Evolutionary conservation across 805 yeast genomes (phyloP), one percentile per base, ranked within the genome.

Genomic region (Pichia rugopelliculosa): DNA sequence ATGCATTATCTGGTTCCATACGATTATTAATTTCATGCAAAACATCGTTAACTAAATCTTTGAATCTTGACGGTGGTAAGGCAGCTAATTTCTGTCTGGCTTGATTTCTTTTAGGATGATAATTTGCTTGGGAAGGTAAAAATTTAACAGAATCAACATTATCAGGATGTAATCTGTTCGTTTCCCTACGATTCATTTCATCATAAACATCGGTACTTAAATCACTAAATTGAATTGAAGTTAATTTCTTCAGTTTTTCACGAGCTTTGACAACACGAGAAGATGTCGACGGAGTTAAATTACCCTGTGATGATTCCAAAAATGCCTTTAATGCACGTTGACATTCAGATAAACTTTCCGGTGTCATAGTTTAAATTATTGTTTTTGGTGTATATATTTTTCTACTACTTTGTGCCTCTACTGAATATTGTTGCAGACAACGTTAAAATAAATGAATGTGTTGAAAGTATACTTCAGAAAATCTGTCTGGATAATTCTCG

Each of bases 131-230:
- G 6, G 96, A 90, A 8, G 96, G 90, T 36, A 80, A 71, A 27
- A 33, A 48, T 26, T 48, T 44, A 45, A 91, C 71, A 58, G 75
- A 80, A 46, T 77, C 80, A 1, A 85, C 81, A 18, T 52, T 48
- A 26, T 75, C 72, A 44, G 76, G 69, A 55, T 81, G 83, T 7
- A 34, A 9, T n/a, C 15, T 12, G 27, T 20, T 10, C n/a, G 50
- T 51, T 36, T 77, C 75, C 53, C 99, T 75, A 59, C 99, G 77
- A 58, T 80, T 79, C 51, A 93, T 70, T 65, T 93, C 99, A 66
- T 93, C 99, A 62, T 81, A 85, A 12, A 93, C 97, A 64, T 93
- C 99, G 3, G 96, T 89, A 55, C 95, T 80, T 49, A 93, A 76
- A 64, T 93, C 99, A 51, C 76, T 74, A 61, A 93, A 89, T 66